Evolutionary conservation across 148 eudicot species (phyloP), one percentile per base, ranked within the genome.

Genomic region (Nyssa sinensis): DNA sequence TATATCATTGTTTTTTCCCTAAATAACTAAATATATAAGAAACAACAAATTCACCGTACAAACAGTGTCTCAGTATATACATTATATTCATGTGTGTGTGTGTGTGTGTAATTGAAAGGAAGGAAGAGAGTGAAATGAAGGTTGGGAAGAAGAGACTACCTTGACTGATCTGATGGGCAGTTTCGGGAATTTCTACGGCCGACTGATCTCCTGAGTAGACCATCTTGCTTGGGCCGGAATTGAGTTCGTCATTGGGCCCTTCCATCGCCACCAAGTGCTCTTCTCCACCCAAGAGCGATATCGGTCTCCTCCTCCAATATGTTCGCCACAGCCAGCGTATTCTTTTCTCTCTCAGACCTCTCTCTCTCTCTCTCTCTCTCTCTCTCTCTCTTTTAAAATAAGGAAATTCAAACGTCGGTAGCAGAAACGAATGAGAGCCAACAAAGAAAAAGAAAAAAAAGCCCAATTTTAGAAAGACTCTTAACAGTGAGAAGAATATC

Each of bases 101-200:
- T 37, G 44, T 9, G 9, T 37, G n/a, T n/a, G n/a, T n/a, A n/a
- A n/a, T n/a, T n/a, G n/a, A n/a, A n/a, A n/a, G n/a, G n/a, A n/a
- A n/a, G n/a, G n/a, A n/a, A 25, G 2, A 28, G 7, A 7, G 1
- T 4, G 0, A 16, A 24, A 28, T 13, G 24, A 3, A 51, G 16
- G 9, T 37, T 51, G 58, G 3, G 16, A 51, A n/a, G 21, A 13
- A 68, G 31, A 71, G 25, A 70, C 67, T n/a, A 93, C 98, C 98
- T 25, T 77, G 78, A 76, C 98, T 93, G 47, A 90, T 89, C 75
- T 84, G 90, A 80, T 93, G 98, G 57, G 98, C 93, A 44, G 98
- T 90, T 3, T 90, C 90, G n/a, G 93, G 91, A 70, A 83, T 29
- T 62, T 83, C 82, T 66, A 78, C 76, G 59, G 4, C 62, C 37